A percentile compares a stretch with the other conserved stretches of the same genome.
These are phyloP conservation scores for Camellia granthamiana DNA, from an alignment of 148 eudicot species.

Conservation along the genomic window DNA sequence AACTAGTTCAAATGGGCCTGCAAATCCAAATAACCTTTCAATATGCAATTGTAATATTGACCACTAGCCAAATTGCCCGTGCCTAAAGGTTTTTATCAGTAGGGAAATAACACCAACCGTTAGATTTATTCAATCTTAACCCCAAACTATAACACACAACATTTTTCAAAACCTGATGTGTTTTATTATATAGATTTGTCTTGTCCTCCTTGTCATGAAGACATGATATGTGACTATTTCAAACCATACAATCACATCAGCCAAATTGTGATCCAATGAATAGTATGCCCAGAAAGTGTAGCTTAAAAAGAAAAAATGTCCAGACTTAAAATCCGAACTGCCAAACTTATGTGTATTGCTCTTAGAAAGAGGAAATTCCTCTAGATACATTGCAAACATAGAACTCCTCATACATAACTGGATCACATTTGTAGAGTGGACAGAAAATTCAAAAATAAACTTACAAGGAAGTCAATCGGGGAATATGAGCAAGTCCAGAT, in stretches of 20 bases:
- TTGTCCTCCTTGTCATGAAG: background rate
- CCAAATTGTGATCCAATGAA: background rate
- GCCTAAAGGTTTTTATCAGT: no score
- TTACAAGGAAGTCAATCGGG: slow-evolving; percentile 89
- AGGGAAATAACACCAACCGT: no score
- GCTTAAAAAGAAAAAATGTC: background rate
- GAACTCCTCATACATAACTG: background rate
- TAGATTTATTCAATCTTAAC: no score
- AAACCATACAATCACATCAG: background rate
- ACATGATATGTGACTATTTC: no score
- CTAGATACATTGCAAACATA: background rate
- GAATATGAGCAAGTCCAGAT: slow-evolving; percentile 68
- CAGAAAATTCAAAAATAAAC: slow-evolving; percentile 24
- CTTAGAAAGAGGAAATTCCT: slow-evolving; percentile 1
- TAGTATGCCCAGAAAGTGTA: background rate
- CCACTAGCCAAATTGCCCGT: background rate
- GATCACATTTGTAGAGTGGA: background rate
- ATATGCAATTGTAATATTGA: background rate
- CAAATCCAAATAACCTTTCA: no score
- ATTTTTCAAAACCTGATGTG: no score
- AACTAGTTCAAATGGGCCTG: background rate
- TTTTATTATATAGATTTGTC: no score
- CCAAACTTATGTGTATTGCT: background rate
- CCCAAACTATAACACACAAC: no score
- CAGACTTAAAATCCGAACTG: background rate